These are phyloP conservation scores for Tulasnella calospora DNA, from an alignment of 768 basidiomycete species.

Conservation along the genomic window DNA sequence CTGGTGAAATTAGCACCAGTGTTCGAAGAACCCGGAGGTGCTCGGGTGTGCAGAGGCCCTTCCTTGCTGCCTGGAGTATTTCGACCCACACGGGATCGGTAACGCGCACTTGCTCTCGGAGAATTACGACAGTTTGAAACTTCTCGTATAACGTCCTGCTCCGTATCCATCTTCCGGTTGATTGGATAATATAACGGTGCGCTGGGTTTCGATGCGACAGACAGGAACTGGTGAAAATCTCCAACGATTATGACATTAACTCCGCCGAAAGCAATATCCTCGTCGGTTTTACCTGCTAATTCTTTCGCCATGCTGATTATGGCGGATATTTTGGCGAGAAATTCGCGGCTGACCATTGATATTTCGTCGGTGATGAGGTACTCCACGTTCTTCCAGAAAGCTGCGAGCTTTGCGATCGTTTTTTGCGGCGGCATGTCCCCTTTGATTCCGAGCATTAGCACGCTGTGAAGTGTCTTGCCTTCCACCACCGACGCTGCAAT, in stretches of 20 bases:
- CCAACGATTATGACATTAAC: slow-evolving; percentile 39
- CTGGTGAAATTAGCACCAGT: slow-evolving; percentile 30
- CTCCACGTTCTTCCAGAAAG: too few relatives aligned
- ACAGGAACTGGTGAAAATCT: slow-evolving; percentile 37
- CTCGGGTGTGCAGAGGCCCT: slow-evolving; percentile 32
- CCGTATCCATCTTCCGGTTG: neutral
- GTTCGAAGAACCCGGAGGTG: slow-evolving; percentile 35
- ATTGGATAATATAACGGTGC: neutral
- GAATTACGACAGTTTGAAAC: slow-evolving; percentile 38
- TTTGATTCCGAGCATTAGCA: too few relatives aligned
- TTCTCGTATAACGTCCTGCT: slow-evolving; percentile 33
- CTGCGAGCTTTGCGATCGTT: too few relatives aligned
- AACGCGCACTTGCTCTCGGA: slow-evolving; percentile 39
- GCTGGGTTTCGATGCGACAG: neutral
- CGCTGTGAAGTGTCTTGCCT: too few relatives aligned
- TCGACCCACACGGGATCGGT: slow-evolving; percentile 36
- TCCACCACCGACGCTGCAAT: too few relatives aligned
- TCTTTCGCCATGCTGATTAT: slow-evolving; percentile 22
- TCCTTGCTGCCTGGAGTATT: slow-evolving; percentile 34
- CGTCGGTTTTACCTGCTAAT: neutral
- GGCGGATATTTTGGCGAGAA: slow-evolving; percentile 34
- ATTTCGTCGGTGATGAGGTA: too few relatives aligned
- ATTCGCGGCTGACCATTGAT: too few relatives aligned
- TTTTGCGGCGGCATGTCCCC: too few relatives aligned
- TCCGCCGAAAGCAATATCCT: slow-evolving; percentile 33